These are phyloP conservation scores for Stephania cephalantha DNA, from an alignment of 164 flowering plant genomes.

Conservation along the genomic window DNA sequence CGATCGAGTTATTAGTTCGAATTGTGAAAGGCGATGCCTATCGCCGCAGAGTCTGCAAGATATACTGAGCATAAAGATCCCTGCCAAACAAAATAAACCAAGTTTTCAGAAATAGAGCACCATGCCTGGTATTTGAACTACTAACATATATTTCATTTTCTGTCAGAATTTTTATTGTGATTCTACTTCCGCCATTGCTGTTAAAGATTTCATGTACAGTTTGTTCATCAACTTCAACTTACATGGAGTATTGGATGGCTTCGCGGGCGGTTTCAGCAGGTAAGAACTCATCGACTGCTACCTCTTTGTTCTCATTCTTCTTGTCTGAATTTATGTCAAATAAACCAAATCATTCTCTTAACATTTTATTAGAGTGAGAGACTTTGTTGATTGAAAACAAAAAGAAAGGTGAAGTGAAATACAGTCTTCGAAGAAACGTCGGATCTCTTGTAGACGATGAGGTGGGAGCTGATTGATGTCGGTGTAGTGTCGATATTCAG, in stretches of 20 bases:
- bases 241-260: conserved; percentile 60
- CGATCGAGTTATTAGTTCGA: conserved; percentile 8
- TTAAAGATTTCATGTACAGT: not conserved
- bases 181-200: not conserved
- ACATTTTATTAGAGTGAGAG: not conserved
- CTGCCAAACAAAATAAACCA: conserved; percentile 16
- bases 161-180: not conserved
- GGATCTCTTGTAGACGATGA: conserved; percentile 60
- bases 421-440: conserved; percentile 79
- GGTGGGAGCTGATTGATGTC: conserved; percentile 61
- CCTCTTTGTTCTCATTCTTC: conserved; percentile 68
- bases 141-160: not conserved
- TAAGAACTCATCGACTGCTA: conserved; percentile 53
- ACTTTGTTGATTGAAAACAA: not conserved
- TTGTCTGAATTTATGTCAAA: conserved; percentile 43
- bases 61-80: conserved; percentile 60
- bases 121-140: not conserved
- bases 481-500: conserved; percentile 57
- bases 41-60: conserved; percentile 43
- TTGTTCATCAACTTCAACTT: conserved; percentile 14
- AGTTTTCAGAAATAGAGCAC: not conserved
- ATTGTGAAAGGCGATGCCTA: conserved; percentile 15
- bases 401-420: conserved; percentile 25
- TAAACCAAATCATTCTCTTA: conserved; percentile 7
- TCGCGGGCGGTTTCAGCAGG: conserved; percentile 36